Conservation (phyloP, 805 yeast genomes). For the Metschnikowia cubensis region DNA sequence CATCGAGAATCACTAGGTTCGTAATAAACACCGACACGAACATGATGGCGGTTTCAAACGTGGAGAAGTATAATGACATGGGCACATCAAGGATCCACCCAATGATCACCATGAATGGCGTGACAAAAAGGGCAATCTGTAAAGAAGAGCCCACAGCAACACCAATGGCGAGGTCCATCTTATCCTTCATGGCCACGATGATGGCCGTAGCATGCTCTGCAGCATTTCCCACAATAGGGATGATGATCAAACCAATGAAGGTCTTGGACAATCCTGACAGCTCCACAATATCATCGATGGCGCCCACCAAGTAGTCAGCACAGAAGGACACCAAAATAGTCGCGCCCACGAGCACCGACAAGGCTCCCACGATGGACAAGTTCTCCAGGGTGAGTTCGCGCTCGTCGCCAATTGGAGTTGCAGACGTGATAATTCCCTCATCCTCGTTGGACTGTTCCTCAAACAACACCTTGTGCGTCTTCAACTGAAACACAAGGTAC, state of each 20-base stretch:
- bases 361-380: slow-evolving; percentile 51
- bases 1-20: slow-evolving; percentile 84
- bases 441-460: slow-evolving; percentile 48
- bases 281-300: slow-evolving; percentile 85
- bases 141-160: slow-evolving; percentile 95
- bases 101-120: slow-evolving; percentile 88
- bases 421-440: slow-evolving; percentile 37
- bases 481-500: slow-evolving; percentile 82
- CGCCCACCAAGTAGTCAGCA: slow-evolving; percentile 91
- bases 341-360: slow-evolving; percentile 53
- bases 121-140: slow-evolving; percentile 91
- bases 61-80: slow-evolving; percentile 87
- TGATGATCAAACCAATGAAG: slow-evolving; percentile 86
- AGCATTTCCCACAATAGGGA: slow-evolving; percentile 97
- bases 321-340: slow-evolving; percentile 82
- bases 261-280: slow-evolving; percentile 87
- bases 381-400: slow-evolving; percentile 24
- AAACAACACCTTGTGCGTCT: slow-evolving; percentile 76
- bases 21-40: slow-evolving; percentile 87
- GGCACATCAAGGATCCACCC: slow-evolving; percentile 94
- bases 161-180: slow-evolving; percentile 96
- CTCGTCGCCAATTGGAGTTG: slow-evolving; percentile 21
- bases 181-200: slow-evolving; percentile 89
- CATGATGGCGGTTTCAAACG: slow-evolving; percentile 89
- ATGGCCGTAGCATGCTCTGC: slow-evolving; percentile 98